phyloP scores from a whole-genome alignment of 129 eudicot species.

The Flaveria brownii region DNA sequence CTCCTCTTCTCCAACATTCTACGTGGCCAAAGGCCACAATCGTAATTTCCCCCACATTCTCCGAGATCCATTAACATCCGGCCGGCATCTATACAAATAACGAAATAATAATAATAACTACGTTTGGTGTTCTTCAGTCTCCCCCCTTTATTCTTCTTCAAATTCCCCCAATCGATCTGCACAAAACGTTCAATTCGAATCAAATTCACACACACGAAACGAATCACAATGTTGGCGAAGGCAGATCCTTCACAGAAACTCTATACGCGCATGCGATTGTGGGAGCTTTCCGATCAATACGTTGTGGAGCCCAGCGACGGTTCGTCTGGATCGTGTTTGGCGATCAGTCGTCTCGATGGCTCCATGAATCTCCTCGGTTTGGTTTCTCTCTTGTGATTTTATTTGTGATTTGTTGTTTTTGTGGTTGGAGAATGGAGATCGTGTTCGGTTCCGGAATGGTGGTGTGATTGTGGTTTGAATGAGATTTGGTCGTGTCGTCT shows the following conservation, averaged over 20 bases:
- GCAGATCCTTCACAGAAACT: conserved; percentile 67
- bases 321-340: conserved; percentile 59
- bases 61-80: conserved; percentile 26
- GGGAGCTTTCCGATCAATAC: conserved; percentile 79
- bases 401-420: neutral
- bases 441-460: neutral
- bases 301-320: conserved; percentile 90
- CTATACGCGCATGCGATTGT: conserved; percentile 72
- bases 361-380: conserved; percentile 64
- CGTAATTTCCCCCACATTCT: neutral
- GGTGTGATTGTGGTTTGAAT: neutral
- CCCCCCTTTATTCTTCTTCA: conserved; percentile 2
- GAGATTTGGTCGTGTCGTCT: neutral
- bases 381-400: neutral
- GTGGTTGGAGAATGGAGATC: neutral
- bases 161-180: conserved; percentile 3
- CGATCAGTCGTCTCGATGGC: conserved; percentile 72
- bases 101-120: neutral
- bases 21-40: neutral
- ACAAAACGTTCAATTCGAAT: neutral
- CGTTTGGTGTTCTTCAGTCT: conserved; percentile 22
- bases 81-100: conserved; percentile 9
- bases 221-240: conserved; percentile 53
- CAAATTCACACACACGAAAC: neutral
- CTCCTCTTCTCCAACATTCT: too few species aligned